These are phyloP conservation scores for Nitzschia palea DNA, from an alignment of 108 stramenopile species.

Conservation along the genomic window DNA sequence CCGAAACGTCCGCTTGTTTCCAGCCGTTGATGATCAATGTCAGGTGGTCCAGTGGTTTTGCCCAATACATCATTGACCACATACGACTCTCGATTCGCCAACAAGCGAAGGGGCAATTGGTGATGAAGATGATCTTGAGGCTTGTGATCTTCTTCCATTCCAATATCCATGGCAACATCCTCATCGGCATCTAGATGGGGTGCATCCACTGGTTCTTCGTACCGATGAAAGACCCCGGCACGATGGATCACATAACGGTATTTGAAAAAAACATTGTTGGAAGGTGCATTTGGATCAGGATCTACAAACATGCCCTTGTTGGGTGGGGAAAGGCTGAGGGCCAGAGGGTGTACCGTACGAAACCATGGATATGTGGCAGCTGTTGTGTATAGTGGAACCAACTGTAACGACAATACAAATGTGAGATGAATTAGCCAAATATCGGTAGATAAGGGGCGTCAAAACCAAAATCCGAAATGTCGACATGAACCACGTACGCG, in stretches of 20 bases:
- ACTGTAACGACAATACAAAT: conserved; percentile 18
- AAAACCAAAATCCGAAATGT: not conserved
- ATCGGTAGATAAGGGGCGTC: not conserved
- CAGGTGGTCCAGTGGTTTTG: conserved; percentile 45
- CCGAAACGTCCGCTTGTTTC: conserved; percentile 18
- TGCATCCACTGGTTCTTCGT: conserved; percentile 57
- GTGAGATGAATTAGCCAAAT: not conserved
- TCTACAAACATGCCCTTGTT: not conserved
- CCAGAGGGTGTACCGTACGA: conserved; percentile 54
- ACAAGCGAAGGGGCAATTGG: conserved; percentile 58
- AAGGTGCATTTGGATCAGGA: not conserved
- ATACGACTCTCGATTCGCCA: conserved; percentile 64
- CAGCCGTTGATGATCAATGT: conserved; percentile 71
- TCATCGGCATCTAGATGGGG: conserved; percentile 27
- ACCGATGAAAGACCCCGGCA: conserved; percentile 68
- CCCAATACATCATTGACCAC: conserved; percentile 78
- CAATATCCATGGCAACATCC: conserved; percentile 28
- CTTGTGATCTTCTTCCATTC: not conserved
- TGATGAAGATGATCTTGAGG: conserved; percentile 22
- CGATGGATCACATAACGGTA: conserved; percentile 77
- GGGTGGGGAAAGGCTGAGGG: conserved; percentile 31
- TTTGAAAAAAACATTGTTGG: conserved; percentile 21
- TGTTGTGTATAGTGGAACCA: conserved; percentile 70
- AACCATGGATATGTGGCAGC: conserved; percentile 77
- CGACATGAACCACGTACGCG: not conserved